These are phyloP conservation scores for Aspergillus kassunensis DNA, from an alignment of 495 filamentous ascomycete species.

Conservation along the genomic window DNA sequence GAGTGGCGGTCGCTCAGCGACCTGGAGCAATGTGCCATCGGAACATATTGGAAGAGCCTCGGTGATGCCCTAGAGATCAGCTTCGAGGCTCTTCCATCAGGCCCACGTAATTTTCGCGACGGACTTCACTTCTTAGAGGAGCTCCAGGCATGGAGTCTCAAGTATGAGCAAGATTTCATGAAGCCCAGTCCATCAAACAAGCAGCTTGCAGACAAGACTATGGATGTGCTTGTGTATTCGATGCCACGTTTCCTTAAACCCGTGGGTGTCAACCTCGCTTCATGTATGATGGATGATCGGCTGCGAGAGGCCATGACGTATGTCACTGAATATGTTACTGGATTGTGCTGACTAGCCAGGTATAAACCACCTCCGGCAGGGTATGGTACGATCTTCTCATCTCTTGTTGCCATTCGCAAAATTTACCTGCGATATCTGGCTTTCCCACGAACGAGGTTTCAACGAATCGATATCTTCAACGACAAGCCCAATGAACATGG, in stretches of 20 bases:
- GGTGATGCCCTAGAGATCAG: conserved; percentile 59
- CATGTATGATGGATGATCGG: conserved; percentile 56
- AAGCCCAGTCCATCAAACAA: conserved; percentile 51
- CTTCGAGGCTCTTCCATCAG: conserved; percentile 37
- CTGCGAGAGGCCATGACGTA: conserved; percentile 61
- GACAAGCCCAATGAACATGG: conserved; percentile 48
- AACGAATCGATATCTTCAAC: conserved; percentile 40
- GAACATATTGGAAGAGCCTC: conserved; percentile 59
- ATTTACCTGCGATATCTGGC: conserved; percentile 50
- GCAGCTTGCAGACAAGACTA: conserved; percentile 51
- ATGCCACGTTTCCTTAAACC: conserved; percentile 47
- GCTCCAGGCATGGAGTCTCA: conserved; percentile 48
- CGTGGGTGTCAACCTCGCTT: conserved; percentile 43
- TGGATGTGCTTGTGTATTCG: conserved; percentile 54
- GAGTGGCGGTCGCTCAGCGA: conserved; percentile 62
- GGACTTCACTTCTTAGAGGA: conserved; percentile 61
- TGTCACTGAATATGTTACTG: background rate
- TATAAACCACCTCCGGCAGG: conserved; percentile 36
- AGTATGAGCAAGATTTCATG: conserved; percentile 55
- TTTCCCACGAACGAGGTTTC: conserved; percentile 49
- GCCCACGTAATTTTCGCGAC: conserved; percentile 45
- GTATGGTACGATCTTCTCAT: conserved; percentile 34
- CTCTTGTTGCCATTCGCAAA: conserved; percentile 41
- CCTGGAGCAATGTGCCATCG: conserved; percentile 58
- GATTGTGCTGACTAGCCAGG: conserved; percentile 22